Conservation (phyloP, 257 asterid genomes). For the Henckelia pumila region DNA sequence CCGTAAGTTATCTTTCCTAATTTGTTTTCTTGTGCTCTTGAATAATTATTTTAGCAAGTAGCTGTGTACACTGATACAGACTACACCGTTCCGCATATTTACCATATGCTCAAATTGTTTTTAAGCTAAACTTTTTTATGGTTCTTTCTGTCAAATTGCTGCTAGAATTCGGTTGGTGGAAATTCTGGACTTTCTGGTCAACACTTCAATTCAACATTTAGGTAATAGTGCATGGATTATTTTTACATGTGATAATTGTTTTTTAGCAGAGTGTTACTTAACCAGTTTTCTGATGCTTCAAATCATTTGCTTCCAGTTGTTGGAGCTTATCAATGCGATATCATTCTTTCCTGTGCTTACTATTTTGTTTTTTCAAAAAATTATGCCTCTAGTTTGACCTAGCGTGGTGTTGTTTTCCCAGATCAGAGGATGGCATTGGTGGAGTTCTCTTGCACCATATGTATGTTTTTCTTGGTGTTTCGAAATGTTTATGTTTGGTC, state of each 20-base stretch:
- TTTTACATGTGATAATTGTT: conserved; percentile 14
- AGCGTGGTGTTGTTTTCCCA: conserved; percentile 32
- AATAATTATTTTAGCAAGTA: neutral
- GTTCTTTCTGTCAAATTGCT: conserved; percentile 29
- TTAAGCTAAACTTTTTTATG: conserved; percentile 20
- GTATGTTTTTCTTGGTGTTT: conserved; percentile 43
- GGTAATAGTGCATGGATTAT: conserved; percentile 39
- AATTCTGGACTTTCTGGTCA: conserved; percentile 82
- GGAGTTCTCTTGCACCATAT: conserved; percentile 93
- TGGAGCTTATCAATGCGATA: neutral
- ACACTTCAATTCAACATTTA: conserved; percentile 74
- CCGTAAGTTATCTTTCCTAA: neutral
- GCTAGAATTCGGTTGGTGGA: conserved; percentile 95
- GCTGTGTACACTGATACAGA: conserved; percentile 2
- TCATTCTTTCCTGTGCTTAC: conserved; percentile 11
- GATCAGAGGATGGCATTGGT: conserved; percentile 59
- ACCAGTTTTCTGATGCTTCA: conserved; percentile 11
- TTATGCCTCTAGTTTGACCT: conserved; percentile 28
- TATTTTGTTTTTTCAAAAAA: conserved; percentile 15
- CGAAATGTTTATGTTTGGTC: conserved; percentile 20
- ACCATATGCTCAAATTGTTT: conserved; percentile 1
- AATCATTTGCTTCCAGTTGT: conserved; percentile 12
- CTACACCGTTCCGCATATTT: conserved; percentile 7
- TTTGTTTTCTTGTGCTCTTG: neutral
- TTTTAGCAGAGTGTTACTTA: conserved; percentile 17